Evolutionary conservation across 306 rosid species (phyloP).

Genomic region (Cucurbita pepo): DNA sequence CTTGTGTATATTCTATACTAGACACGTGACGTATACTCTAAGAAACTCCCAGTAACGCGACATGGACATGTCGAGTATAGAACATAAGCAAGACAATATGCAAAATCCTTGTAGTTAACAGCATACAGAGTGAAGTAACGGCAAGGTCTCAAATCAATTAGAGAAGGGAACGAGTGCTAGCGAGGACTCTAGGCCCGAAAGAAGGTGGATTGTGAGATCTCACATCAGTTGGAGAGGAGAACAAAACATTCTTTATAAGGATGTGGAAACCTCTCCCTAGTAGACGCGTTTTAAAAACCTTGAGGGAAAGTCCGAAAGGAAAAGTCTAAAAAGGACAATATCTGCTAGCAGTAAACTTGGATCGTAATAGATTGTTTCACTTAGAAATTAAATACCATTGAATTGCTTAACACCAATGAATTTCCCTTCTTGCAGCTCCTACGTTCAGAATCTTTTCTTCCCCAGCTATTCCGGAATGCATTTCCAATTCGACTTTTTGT

Average conservation of each 20-base stretch:
- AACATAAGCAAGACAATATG: not conserved
- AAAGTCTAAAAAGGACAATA: too few species aligned
- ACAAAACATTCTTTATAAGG: too few species aligned
- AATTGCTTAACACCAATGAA: slow-evolving; percentile 25
- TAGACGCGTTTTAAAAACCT: too few species aligned
- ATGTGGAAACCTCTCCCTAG: too few species aligned
- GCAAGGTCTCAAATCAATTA: not conserved
- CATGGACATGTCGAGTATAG: not conserved
- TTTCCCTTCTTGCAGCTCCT: slow-evolving; percentile 38
- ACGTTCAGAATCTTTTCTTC: slow-evolving; percentile 55
- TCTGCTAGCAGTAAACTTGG: too few species aligned
- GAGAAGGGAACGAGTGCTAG: too few species aligned
- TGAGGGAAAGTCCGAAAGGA: too few species aligned
- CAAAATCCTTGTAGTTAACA: not conserved
- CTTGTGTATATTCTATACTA: not conserved
- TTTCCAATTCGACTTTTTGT: slow-evolving; percentile 48
- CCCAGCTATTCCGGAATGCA: slow-evolving; percentile 61
- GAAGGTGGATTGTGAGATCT: too few species aligned
- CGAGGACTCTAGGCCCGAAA: too few species aligned
- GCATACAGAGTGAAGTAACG: not conserved
- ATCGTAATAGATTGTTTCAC: not conserved
- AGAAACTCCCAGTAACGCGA: not conserved
- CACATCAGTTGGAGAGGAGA: too few species aligned
- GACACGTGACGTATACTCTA: not conserved
- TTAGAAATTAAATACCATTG: slow-evolving; percentile 26